Evolutionary conservation across 2,329 filamentous ascomycete genomes (phyloP).

Genomic region (Epichloe uncinata): DNA sequence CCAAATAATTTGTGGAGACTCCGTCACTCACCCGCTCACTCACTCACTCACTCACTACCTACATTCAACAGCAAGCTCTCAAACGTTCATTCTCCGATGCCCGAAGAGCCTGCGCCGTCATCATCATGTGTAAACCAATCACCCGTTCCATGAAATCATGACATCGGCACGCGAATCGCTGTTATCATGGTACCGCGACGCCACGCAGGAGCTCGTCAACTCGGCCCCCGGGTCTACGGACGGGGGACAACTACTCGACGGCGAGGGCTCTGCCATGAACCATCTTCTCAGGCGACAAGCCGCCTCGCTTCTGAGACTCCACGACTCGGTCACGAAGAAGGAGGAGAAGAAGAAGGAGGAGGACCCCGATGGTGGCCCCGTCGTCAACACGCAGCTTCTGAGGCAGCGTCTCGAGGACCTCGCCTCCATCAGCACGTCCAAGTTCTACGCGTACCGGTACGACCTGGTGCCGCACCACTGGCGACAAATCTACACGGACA

Average conservation of each 20-base stretch:
- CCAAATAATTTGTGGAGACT: not conserved
- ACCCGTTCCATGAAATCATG: not conserved
- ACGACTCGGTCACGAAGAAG: conserved; percentile 6
- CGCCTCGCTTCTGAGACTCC: conserved; percentile 10
- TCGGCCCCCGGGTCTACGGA: not conserved
- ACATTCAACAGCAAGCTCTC: too few species aligned
- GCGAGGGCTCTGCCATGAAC: conserved; percentile 11
- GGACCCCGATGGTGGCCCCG: not conserved
- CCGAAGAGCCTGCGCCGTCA: too few species aligned
- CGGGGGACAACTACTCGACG: not conserved
- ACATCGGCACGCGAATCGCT: not conserved
- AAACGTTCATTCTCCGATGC: too few species aligned
- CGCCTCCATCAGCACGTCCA: conserved; percentile 44
- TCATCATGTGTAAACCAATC: not conserved
- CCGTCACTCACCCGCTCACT: not conserved
- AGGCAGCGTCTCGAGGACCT: conserved; percentile 39
- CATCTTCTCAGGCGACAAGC: conserved; percentile 20
- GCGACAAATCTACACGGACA: conserved; percentile 59
- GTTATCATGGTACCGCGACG: conserved; percentile 14
- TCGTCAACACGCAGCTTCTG: conserved; percentile 15
- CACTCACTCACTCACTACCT: too few species aligned
- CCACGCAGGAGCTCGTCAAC: conserved; percentile 9
- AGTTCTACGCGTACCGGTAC: conserved; percentile 58
- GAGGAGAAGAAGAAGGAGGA: too few species aligned
- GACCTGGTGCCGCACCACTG: conserved; percentile 53